Evolutionary conservation across 495 filamentous ascomycete species (phyloP), one percentile per base, ranked within the genome.

Genomic region (Daldinia bambusicola): DNA sequence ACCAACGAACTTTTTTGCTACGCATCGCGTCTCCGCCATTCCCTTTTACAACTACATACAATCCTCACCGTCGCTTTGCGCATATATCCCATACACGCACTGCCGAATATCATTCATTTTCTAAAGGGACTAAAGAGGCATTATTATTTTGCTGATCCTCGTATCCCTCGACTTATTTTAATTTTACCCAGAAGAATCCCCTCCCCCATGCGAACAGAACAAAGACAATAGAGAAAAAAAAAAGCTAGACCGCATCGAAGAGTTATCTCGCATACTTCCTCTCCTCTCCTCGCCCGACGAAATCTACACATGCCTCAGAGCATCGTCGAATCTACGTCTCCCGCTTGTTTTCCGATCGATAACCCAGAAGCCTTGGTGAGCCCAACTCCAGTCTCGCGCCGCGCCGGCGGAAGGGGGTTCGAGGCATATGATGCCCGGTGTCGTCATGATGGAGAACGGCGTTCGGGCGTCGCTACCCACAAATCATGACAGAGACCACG

Each of bases 381-480:
- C 71, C 63, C 63, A 64, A 58, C 67, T 70, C 36, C 41, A 70
- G 59, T 74, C 59, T 70, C 75, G 75, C 75, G 75, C 75, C 74
- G 70, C 66, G 67, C 66, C 70, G 75, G 75, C 74, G 75, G 75
- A 77, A 77, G 74, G 75, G 75, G 75, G 75, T 69, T 72, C 58
- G 59, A 67, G 66, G 72, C 69, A 61, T 71, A 75, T 69, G 40
- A 82, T 83, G 78, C 79, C 81, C 34, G 77, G 80, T 68, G 76
- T 77, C 77, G 77, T 82, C 79, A 80, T 75, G 60, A 88, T 88
- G 86, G 86, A 88, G 70, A 82, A 78, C 75, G 83, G 83, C 74
- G 71, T 68, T 61, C 78, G 81, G 66, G 78, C 80, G 75, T 76
- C 78, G 31, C 74, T 78, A 71, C 82, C 79, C 66, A 81, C 82